Percentiles rank a stretch among this genome's conserved stretches.
Conservation (phyloP, 495 filamentous ascomycete species). For the Hypoxylon fuscum region DNA sequence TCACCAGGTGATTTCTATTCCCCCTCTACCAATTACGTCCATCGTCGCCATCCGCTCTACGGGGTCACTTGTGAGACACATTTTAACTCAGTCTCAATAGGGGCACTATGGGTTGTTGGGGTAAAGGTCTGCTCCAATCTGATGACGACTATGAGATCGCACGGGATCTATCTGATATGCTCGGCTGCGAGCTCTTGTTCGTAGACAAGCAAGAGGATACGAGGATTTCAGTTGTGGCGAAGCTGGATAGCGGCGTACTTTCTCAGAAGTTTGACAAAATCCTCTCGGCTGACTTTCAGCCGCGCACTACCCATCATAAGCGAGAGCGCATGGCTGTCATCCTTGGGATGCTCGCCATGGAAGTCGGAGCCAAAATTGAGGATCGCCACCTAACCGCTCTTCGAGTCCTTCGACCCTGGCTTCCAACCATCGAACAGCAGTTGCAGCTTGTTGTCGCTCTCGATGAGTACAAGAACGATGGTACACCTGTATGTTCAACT, state of each 20-base stretch:
- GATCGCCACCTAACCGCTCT: conserved; percentile 11
- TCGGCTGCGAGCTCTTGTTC: conserved; percentile 12
- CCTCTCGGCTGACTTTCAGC: conserved; percentile 15
- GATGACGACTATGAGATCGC: conserved; percentile 33
- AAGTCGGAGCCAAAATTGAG: conserved; percentile 21
- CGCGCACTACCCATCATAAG: conserved; percentile 11
- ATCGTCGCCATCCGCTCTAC: too few relatives aligned
- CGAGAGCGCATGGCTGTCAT: conserved; percentile 31
- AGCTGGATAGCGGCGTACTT: conserved; percentile 24
- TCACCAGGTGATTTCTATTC: too few relatives aligned
- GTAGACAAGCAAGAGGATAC: neutral
- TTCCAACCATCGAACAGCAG: conserved; percentile 36
- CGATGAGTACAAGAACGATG: conserved; percentile 37
- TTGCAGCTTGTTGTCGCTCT: conserved; percentile 34
- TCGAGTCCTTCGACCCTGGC: conserved; percentile 27
- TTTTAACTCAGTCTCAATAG: too few relatives aligned
- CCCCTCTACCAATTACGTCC: neutral
- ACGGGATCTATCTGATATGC: conserved; percentile 17
- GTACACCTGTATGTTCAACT: too few relatives aligned
- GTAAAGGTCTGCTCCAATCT: conserved; percentile 34
- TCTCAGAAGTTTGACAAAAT: conserved; percentile 26
- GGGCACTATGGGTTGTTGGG: conserved; percentile 37
- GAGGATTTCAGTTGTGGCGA: too few relatives aligned
- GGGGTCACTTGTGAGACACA: too few relatives aligned
- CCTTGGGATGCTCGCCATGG: conserved; percentile 33